Conservation (phyloP, 2,329 filamentous ascomycete genomes). For the Pseudogymnoascus sp. region DNA sequence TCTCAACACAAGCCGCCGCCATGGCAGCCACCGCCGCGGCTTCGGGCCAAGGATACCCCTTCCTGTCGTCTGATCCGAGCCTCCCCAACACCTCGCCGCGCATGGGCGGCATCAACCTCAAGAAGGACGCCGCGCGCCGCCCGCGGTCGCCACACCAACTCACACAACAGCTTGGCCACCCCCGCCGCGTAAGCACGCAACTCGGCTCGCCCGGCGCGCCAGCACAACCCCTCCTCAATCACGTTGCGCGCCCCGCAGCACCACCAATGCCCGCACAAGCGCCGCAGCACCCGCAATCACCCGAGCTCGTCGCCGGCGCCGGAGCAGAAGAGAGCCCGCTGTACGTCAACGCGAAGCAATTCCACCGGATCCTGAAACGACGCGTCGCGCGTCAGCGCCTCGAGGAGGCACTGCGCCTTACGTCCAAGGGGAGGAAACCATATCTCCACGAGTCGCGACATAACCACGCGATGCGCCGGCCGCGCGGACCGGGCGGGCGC, state of each 20-base stretch:
- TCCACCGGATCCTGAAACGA: conserved; percentile 91
- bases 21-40: conserved; percentile 90
- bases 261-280: conserved; percentile 56
- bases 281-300: conserved; percentile 63
- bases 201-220: conserved; percentile 64
- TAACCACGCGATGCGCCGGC: conserved; percentile 95
- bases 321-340: conserved; percentile 79
- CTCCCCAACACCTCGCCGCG: conserved; percentile 66
- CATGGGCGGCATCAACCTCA: conserved; percentile 56
- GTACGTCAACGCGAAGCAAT: conserved; percentile 98
- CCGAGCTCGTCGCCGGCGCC: conserved; percentile 63
- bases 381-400: conserved; percentile 87
- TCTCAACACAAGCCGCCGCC: conserved; percentile 66
- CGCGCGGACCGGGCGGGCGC: conserved; percentile 84
- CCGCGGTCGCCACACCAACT: conserved; percentile 71
- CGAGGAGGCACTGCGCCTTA: conserved; percentile 84
- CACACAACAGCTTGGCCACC: conserved; percentile 40
- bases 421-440: conserved; percentile 90
- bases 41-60: conserved; percentile 63
- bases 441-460: conserved; percentile 96
- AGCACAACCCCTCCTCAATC: conserved; percentile 35
- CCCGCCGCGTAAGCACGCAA: conserved; percentile 62
- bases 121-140: conserved; percentile 50
- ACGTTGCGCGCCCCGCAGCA: conserved; percentile 45
- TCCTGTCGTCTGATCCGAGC: conserved; percentile 62